Percentiles rank a stretch among this genome's conserved stretches.
Evolutionary conservation across 768 basidiomycete genomes (phyloP).

Genomic region (Clavulina sp.): DNA sequence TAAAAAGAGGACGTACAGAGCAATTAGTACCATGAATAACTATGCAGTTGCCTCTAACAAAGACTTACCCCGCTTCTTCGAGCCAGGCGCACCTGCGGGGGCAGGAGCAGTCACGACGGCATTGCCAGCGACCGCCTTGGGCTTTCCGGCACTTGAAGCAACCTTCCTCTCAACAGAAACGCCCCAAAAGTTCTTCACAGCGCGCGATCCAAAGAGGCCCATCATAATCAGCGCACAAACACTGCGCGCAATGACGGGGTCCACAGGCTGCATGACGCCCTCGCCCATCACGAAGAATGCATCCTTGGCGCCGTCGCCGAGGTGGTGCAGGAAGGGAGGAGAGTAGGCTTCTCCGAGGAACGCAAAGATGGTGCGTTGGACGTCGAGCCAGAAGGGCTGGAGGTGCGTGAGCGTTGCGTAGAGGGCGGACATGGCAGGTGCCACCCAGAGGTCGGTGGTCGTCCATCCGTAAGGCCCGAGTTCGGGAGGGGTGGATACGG

Average conservation of each 20-base stretch:
- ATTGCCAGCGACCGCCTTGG: no score
- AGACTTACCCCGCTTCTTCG: no score
- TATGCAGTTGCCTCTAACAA: no score
- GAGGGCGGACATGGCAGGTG: conserved; percentile 55
- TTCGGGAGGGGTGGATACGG: conserved; percentile 61
- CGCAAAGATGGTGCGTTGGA: conserved; percentile 22
- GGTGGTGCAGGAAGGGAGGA: not conserved
- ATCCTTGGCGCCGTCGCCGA: no score
- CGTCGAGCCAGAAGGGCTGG: conserved; percentile 50
- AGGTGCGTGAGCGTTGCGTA: conserved; percentile 75
- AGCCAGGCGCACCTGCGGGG: no score
- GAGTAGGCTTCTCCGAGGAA: conserved; percentile 30
- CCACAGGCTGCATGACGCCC: conserved; percentile 16
- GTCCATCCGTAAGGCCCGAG: conserved; percentile 74
- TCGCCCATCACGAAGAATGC: no score
- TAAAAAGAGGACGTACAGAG: no score
- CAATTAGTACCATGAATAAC: no score
- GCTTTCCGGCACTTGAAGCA: no score
- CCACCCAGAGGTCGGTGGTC: conserved; percentile 70
- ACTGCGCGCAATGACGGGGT: conserved; percentile 34
- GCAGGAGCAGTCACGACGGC: no score
- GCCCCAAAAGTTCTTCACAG: conserved; percentile 41
- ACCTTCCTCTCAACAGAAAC: no score
- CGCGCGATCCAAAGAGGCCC: conserved; percentile 41
- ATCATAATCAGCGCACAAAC: conserved; percentile 51